Evolutionary conservation across 129 eudicot species (phyloP).

Genomic region (Flaveria bidentis): DNA sequence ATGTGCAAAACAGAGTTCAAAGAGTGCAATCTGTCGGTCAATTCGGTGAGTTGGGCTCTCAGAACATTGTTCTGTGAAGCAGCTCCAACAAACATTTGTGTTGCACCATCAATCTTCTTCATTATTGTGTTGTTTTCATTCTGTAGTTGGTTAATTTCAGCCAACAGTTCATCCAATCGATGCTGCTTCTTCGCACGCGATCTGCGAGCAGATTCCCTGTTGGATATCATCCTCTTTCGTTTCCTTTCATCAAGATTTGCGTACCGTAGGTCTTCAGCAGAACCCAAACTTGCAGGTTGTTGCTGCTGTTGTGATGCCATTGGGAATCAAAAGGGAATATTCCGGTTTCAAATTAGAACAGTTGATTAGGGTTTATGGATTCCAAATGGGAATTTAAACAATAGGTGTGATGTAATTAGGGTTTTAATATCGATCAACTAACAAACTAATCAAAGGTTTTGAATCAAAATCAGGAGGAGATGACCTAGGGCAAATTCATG

Average conservation of each 20-base stretch:
- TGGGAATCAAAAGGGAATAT: background rate
- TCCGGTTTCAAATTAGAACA: background rate
- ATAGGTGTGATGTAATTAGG: background rate
- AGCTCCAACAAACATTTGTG: constrained; percentile 41
- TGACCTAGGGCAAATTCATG: constrained; percentile 43
- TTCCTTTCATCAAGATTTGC: constrained; percentile 54
- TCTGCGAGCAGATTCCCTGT: constrained; percentile 73
- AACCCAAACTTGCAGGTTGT: constrained; percentile 43
- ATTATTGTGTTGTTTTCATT: constrained; percentile 37
- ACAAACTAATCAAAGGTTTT: background rate
- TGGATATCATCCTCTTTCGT: constrained; percentile 63
- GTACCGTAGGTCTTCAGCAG: constrained; percentile 47
- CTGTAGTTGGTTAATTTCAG: constrained; percentile 44
- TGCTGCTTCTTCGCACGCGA: constrained; percentile 66
- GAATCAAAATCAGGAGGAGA: background rate
- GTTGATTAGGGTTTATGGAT: background rate
- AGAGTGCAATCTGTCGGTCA: constrained; percentile 61
- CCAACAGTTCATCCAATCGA: constrained; percentile 53
- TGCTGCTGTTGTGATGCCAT: constrained; percentile 34
- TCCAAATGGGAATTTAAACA: background rate
- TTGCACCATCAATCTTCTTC: constrained; percentile 43
- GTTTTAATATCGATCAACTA: background rate
- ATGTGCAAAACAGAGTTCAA: constrained; percentile 54
- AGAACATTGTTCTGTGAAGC: constrained; percentile 61
- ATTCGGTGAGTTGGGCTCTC: constrained; percentile 60